These are phyloP conservation scores for Fusarium illudens DNA, from an alignment of 2,329 filamentous ascomycete species.

Conservation along the genomic window DNA sequence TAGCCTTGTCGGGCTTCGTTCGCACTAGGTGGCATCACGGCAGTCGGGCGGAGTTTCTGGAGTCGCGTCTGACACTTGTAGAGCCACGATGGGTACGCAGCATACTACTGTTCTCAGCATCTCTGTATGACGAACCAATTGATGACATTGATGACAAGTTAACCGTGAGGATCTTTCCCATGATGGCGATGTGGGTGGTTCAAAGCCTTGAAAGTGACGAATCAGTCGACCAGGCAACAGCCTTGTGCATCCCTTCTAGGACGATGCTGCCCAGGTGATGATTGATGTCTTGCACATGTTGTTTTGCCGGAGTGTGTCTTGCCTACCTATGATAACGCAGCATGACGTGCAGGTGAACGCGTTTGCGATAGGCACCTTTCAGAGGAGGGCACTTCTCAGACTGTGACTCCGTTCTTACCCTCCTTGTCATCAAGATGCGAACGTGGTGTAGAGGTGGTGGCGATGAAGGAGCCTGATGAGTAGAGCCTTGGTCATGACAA, in stretches of 20 bases:
- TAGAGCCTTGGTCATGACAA: not conserved
- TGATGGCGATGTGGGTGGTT: not conserved
- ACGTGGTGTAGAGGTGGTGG: not conserved
- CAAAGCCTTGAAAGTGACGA: not conserved
- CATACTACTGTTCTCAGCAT: not conserved
- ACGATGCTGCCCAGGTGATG: not conserved
- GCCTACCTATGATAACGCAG: not conserved
- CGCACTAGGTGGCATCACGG: not conserved
- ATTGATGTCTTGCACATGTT: not conserved
- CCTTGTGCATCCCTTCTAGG: not conserved
- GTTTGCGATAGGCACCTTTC: not conserved
- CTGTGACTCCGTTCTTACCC: not conserved
- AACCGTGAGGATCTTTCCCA: not conserved
- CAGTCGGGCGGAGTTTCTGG: not conserved
- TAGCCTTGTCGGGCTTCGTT: not conserved
- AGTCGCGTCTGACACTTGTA: not conserved
- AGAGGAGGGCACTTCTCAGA: not conserved
- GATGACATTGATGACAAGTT: not conserved
- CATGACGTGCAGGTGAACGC: not conserved
- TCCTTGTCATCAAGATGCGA: not conserved
- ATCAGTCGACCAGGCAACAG: not conserved
- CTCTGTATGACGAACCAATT: not conserved
- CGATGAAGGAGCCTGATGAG: not conserved
- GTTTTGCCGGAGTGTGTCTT: not conserved
- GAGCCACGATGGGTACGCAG: not conserved